Conservation (phyloP, 208 protist genomes). For the Zelonia costaricensis region DNA sequence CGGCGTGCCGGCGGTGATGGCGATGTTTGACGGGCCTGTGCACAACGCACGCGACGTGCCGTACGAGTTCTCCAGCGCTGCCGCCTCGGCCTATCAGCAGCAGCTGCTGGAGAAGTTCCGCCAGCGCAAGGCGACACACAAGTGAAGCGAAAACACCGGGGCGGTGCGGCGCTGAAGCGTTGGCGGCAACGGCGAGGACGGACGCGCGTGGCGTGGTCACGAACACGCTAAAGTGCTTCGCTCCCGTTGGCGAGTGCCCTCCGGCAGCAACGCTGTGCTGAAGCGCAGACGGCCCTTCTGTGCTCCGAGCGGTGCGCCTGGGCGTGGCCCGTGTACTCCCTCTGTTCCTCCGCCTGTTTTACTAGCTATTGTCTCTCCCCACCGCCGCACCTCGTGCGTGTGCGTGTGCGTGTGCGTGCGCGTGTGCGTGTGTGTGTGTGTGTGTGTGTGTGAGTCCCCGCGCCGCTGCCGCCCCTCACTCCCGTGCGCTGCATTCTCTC, state of each 20-base stretch:
- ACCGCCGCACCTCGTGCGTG: neutral
- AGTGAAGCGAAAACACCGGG: neutral
- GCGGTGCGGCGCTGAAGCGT: too few relatives aligned
- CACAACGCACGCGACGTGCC: slow-evolving; percentile 45
- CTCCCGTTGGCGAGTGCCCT: neutral
- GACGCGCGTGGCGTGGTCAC: too few relatives aligned
- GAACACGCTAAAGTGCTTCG: too few relatives aligned
- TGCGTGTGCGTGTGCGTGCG: neutral
- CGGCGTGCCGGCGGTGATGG: slow-evolving; percentile 13
- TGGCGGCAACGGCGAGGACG: too few relatives aligned
- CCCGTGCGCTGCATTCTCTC: neutral
- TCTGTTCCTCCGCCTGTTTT: neutral
- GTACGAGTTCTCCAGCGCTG: slow-evolving; percentile 69
- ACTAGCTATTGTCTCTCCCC: neutral
- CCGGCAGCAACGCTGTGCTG: too few relatives aligned
- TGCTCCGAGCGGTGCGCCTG: too few relatives aligned
- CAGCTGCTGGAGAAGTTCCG: slow-evolving; percentile 79
- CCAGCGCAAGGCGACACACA: slow-evolving; percentile 24
- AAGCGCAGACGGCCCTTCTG: neutral
- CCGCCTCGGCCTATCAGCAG: slow-evolving; percentile 83
- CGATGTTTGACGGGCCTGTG: slow-evolving; percentile 22
- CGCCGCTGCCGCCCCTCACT: neutral
- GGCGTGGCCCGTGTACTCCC: neutral
- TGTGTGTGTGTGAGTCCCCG: neutral
- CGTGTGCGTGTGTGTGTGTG: neutral